Percentiles rank a stretch among this genome's conserved stretches.
phyloP scores from a whole-genome alignment of 2,329 filamentous ascomycete genomes.

The Penicillium freii region DNA sequence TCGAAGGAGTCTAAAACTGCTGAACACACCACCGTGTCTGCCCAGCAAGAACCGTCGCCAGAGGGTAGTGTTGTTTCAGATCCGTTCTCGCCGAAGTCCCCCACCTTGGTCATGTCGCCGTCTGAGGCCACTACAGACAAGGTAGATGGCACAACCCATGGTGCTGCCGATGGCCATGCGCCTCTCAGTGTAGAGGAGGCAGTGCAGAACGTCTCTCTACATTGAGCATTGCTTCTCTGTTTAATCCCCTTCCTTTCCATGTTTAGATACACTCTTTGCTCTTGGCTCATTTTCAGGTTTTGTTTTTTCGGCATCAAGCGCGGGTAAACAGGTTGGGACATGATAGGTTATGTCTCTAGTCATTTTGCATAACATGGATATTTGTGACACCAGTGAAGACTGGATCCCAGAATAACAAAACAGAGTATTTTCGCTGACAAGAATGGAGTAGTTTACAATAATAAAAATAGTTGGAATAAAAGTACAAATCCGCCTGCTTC shows the following conservation, averaged over 20 bases:
- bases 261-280: not conserved
- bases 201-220: slow-evolving; percentile 34
- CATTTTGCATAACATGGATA: not conserved
- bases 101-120: slow-evolving; percentile 18
- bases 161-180: not conserved
- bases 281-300: not conserved
- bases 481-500: slow-evolving; percentile 1
- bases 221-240: slow-evolving; percentile 9
- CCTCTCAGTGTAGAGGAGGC: slow-evolving; percentile 36
- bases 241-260: not conserved
- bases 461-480: not conserved
- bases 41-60: not conserved
- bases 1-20: slow-evolving; percentile 14
- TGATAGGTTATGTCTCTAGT: not conserved
- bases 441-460: slow-evolving; percentile 9
- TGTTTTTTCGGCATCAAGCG: slow-evolving; percentile 1
- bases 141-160: not conserved
- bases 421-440: slow-evolving; percentile 4
- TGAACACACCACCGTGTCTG: slow-evolving; percentile 5
- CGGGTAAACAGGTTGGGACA: not conserved
- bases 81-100: slow-evolving; percentile 25
- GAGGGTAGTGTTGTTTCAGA: slow-evolving; percentile 10
- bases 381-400: not conserved
- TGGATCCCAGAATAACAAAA: not conserved
- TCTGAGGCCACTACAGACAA: not conserved